These are phyloP conservation scores for Angomonas deanei DNA, from an alignment of 208 protist genomes.

Conservation along the genomic window DNA sequence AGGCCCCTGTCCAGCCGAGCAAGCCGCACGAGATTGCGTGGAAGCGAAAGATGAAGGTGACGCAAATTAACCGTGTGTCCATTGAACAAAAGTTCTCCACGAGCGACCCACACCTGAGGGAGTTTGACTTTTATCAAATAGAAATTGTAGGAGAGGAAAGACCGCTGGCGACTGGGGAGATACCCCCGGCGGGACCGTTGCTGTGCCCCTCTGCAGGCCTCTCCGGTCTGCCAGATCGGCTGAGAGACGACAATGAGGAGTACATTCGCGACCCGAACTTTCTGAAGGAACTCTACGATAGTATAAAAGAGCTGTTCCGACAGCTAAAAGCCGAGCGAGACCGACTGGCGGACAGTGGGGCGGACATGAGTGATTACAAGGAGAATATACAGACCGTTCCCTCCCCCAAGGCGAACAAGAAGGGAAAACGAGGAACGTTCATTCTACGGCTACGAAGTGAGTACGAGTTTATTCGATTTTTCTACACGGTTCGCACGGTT, in stretches of 20 bases:
- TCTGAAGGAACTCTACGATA: slow-evolving; percentile 21
- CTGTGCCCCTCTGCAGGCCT: neutral
- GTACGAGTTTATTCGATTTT: slow-evolving; percentile 27
- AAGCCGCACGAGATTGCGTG: slow-evolving; percentile 30
- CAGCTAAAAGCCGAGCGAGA: slow-evolving; percentile 9
- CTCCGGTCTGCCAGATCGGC: neutral
- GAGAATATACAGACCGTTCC: slow-evolving; percentile 33
- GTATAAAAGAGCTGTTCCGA: slow-evolving; percentile 20
- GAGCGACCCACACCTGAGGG: slow-evolving; percentile 23
- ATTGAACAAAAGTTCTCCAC: slow-evolving; percentile 48
- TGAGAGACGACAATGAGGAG: slow-evolving; percentile 12
- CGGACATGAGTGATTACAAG: slow-evolving; percentile 7
- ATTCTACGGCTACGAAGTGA: slow-evolving; percentile 22
- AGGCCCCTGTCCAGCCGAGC: slow-evolving; percentile 10
- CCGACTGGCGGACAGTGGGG: slow-evolving; percentile 6
- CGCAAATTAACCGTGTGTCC: slow-evolving; percentile 29
- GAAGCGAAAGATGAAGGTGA: slow-evolving; percentile 71
- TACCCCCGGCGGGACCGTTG: slow-evolving; percentile 16
- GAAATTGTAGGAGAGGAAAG: slow-evolving; percentile 17
- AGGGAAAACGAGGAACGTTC: slow-evolving; percentile 5
- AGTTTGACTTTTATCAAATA: slow-evolving; percentile 28
- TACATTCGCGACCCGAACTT: slow-evolving; percentile 22
- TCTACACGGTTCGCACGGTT: slow-evolving; percentile 15
- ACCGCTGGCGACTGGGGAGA: slow-evolving; percentile 22
- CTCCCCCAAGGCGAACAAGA: slow-evolving; percentile 32